Percentiles rank a stretch among this genome's conserved stretches.
phyloP scores from a whole-genome alignment of 2,329 filamentous ascomycete genomes.

The Emmonsiellopsis sp. region DNA sequence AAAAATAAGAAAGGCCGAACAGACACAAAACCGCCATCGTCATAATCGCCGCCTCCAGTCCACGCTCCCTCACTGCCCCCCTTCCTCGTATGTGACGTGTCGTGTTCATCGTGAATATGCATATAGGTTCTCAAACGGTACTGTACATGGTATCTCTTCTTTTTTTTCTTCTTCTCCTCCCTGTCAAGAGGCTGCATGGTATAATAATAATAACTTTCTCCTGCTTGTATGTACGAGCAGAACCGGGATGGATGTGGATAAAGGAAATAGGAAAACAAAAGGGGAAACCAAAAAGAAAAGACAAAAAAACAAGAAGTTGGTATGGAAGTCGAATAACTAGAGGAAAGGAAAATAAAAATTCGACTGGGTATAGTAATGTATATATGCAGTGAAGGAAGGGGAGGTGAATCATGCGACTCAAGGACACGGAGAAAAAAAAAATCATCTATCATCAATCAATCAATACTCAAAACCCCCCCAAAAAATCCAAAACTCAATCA shows the following conservation, averaged over 20 bases:
- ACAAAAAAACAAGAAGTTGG: not conserved
- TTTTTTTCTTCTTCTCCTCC: not conserved
- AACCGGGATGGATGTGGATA: not conserved
- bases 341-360: too few relatives aligned
- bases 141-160: conserved; percentile 5
- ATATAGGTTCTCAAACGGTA: not conserved
- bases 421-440: not conserved
- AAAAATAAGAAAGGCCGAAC: not conserved
- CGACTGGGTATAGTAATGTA: not conserved
- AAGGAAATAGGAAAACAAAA: not conserved
- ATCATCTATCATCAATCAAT: not conserved
- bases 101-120: conserved; percentile 8
- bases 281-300: not conserved
- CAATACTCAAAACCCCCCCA: too few relatives aligned
- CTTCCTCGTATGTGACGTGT: not conserved
- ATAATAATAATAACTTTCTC: not conserved
- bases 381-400: not conserved
- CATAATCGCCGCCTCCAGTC: too few relatives aligned
- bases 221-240: not conserved
- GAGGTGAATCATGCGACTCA: not conserved
- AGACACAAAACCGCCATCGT: not conserved
- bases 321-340: too few relatives aligned
- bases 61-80: not conserved
- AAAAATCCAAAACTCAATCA: too few relatives aligned
- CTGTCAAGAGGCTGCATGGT: not conserved